Evolutionary conservation across 1,139 yeast species (phyloP), one percentile per base, ranked within the genome.

Genomic region (Candida tropicalis): DNA sequence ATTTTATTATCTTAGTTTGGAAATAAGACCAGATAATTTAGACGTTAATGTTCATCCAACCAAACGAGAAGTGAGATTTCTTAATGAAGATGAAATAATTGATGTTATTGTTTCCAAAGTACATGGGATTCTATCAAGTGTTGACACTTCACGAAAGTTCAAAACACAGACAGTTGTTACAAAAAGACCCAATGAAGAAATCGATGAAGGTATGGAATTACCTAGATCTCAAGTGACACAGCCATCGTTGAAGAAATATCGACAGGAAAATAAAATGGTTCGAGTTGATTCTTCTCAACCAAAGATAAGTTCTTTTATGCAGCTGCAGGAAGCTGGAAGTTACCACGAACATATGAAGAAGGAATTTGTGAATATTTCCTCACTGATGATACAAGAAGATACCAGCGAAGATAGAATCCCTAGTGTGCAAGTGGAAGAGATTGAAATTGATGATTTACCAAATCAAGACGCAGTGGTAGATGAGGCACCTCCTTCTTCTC

Each of bases 41-140:
- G 99, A 93, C 60, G 99, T 93, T 9, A 93, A 93, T 60, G 83
- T 95, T 8, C 99, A 95, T 58, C 99, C 99, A 0, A 93, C 99
- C 0, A 93, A 93, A 56, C 74, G 95, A 42, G 98, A 93, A 56
- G 98, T 95, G 1, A 65, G 96, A 40, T 90, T 95, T 59, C 66
- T 93, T 28, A 65, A 82, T 58, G 98, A 95, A 56, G 95, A 87
- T 42, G 98, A 90, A 57, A 87, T 95, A 17, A 76, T 88, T 6
- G 90, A 84, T 33, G 53, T 60, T 18, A 71, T 93, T 1, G 73
- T 84, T 24, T 61, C 63, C 0, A 57, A 64, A 8, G 59, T 91
- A 0, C 84, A 82, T 43, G 66, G 64, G 3, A 58, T 69, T 1
- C 66, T 93, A 25, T 66, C 81, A 0, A 68, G 69, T n/a, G 74